Conservation (phyloP, 768 basidiomycete species). For the Boletus rubroflammeus region DNA sequence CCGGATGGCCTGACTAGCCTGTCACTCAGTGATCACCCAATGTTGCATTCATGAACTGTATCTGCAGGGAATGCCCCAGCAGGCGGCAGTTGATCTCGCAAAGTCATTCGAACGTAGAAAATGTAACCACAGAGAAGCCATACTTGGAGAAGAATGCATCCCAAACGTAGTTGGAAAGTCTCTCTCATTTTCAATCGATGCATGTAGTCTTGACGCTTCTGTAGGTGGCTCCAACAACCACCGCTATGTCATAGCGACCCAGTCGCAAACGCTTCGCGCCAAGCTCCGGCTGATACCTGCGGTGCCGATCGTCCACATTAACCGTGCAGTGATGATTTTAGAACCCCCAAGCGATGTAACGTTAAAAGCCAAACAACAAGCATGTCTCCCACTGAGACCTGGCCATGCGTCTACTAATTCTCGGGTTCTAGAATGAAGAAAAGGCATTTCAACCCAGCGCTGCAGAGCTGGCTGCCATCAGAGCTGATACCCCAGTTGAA, state of each 20-base stretch:
- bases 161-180: conserved; percentile 68
- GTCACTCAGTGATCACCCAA: conserved; percentile 92
- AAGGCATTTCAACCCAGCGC: conserved; percentile 50
- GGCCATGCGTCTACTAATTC: not conserved
- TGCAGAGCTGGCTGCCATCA: conserved; percentile 46
- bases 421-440: conserved; percentile 55
- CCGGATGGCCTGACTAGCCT: conserved; percentile 36
- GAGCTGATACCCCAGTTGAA: conserved; percentile 30
- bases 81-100: conserved; percentile 81
- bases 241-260: conserved; percentile 86
- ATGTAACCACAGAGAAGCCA: conserved; percentile 92
- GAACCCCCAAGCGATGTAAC: conserved; percentile 87
- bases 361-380: conserved; percentile 60
- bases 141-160: conserved; percentile 82
- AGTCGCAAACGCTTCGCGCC: conserved; percentile 68
- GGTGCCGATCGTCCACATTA: conserved; percentile 87
- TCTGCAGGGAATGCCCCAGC: conserved; percentile 68
- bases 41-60: conserved; percentile 96
- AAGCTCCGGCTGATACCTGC: conserved; percentile 73
- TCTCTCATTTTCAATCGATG: not conserved
- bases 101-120: conserved; percentile 91
- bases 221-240: conserved; percentile 84
- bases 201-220: conserved; percentile 4
- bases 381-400: conserved; percentile 26
- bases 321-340: conserved; percentile 88